phyloP scores from a whole-genome alignment of 2,329 filamentous ascomycete genomes.

The Aspergillus japonicus region DNA sequence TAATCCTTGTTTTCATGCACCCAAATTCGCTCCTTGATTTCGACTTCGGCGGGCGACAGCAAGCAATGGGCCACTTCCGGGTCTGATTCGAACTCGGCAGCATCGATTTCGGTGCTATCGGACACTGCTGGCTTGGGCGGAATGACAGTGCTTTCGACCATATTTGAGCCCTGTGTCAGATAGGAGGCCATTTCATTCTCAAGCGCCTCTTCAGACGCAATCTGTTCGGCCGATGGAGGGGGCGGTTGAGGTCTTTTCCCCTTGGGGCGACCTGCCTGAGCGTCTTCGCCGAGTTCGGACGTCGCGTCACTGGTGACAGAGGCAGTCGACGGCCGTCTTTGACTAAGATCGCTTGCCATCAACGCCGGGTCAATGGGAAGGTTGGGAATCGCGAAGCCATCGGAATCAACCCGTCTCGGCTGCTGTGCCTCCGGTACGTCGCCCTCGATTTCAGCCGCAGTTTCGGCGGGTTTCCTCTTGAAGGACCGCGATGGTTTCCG shows the following conservation, averaged over 20 bases:
- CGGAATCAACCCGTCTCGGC: conserved; percentile 56
- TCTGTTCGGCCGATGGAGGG: conserved; percentile 59
- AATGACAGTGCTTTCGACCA: conserved; percentile 31
- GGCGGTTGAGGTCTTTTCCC: conserved; percentile 39
- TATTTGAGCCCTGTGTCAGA: conserved; percentile 47
- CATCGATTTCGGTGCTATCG: conserved; percentile 59
- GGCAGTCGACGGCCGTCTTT: conserved; percentile 22
- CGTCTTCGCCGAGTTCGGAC: conserved; percentile 23
- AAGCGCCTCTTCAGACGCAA: conserved; percentile 59
- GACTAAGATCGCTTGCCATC: conserved; percentile 21
- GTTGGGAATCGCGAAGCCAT: conserved; percentile 66
- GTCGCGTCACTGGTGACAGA: conserved; percentile 23
- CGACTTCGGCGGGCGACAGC: conserved; percentile 69
- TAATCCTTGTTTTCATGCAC: conserved; percentile 93
- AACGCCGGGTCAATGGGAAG: conserved; percentile 48
- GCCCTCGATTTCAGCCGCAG: conserved; percentile 46
- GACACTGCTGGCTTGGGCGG: conserved; percentile 51
- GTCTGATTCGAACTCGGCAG: conserved; percentile 85
- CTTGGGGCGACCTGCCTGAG: conserved; percentile 28
- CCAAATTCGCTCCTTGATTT: conserved; percentile 89
- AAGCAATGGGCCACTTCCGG: conserved; percentile 81
- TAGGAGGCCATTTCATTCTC: conserved; percentile 70
- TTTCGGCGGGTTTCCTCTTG: conserved; percentile 34
- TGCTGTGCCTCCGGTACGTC: conserved; percentile 41
- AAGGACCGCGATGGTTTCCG: conserved; percentile 52